A percentile compares a stretch with the other conserved stretches of the same genome.
These are phyloP conservation scores for Cytospora paraplurivora DNA, from an alignment of 2,329 filamentous ascomycete genomes.

Conservation along the genomic window DNA sequence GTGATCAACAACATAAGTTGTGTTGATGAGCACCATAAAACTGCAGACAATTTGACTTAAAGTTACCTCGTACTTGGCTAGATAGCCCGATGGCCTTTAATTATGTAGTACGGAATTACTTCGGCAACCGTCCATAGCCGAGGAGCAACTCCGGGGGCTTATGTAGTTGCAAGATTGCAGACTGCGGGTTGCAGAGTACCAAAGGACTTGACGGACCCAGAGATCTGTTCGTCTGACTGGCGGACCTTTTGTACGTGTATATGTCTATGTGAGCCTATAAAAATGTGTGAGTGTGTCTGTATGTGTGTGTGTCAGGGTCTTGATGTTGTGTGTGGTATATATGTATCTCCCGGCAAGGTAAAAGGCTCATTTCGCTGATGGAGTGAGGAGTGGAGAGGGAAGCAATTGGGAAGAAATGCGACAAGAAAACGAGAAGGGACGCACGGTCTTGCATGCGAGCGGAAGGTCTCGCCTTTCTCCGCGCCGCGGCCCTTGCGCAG, in stretches of 20 bases:
- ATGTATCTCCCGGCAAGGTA: not conserved
- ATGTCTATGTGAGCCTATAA: no score
- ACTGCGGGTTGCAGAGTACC: no score
- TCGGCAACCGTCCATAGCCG: no score
- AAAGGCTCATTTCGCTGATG: conserved; percentile 21
- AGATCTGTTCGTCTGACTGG: no score
- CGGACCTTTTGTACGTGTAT: no score
- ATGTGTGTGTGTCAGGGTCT: not conserved
- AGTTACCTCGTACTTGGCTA: not conserved
- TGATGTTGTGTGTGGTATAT: not conserved
- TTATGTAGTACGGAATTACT: no score
- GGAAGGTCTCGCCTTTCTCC: conserved; percentile 4
- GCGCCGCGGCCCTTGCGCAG: conserved; percentile 15
- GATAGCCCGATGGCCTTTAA: no score
- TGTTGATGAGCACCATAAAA: not conserved
- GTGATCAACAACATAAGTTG: not conserved
- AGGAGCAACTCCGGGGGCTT: no score
- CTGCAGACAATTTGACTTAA: not conserved
- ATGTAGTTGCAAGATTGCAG: no score
- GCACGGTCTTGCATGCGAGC: not conserved
- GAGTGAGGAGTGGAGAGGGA: conserved; percentile 14
- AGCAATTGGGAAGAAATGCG: conserved; percentile 11
- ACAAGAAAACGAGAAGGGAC: not conserved
- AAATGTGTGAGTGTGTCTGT: not conserved
- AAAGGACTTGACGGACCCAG: no score